Conservation (phyloP, 2,329 filamentous ascomycete genomes). For the Diplodia corticola region DNA sequence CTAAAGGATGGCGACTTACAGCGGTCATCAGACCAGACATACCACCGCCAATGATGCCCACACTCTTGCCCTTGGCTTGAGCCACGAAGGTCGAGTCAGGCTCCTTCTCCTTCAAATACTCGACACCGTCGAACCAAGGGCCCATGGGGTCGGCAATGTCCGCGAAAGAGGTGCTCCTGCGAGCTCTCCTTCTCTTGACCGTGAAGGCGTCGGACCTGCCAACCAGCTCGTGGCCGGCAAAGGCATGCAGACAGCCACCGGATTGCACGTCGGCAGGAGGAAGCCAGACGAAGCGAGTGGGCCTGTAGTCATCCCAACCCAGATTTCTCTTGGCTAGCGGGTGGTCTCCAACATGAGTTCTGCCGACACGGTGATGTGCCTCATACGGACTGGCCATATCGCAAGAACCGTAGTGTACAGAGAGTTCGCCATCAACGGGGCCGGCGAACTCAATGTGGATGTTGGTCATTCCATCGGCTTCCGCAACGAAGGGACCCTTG, state of each 20-base stretch:
- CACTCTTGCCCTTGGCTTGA: conserved; percentile 57
- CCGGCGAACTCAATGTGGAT: conserved; percentile 28
- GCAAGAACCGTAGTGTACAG: conserved; percentile 30
- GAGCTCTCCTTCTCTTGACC: conserved; percentile 38
- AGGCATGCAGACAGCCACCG: conserved; percentile 49
- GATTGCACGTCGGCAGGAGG: conserved; percentile 43
- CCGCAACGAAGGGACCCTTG: conserved; percentile 25
- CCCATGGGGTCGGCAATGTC: conserved; percentile 57
- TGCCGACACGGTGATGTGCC: conserved; percentile 27
- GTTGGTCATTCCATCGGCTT: conserved; percentile 28
- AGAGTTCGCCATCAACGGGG: conserved; percentile 29
- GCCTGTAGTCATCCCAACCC: conserved; percentile 30
- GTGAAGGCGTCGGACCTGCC: conserved; percentile 46
- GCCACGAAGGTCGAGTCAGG: conserved; percentile 54
- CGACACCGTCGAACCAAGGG: conserved; percentile 67
- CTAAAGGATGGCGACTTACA: conserved; percentile 34
- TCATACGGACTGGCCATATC: conserved; percentile 17
- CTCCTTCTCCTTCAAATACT: conserved; percentile 57
- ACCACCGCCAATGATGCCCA: conserved; percentile 66
- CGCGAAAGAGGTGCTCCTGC: conserved; percentile 42
- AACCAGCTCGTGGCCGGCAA: conserved; percentile 41
- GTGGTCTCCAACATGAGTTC: conserved; percentile 29
- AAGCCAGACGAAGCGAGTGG: conserved; percentile 52
- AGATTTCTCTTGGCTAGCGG: conserved; percentile 29
- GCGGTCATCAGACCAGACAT: conserved; percentile 66